phyloP scores from a whole-genome alignment of 208 protist genomes.

The Leishmania turanica region DNA sequence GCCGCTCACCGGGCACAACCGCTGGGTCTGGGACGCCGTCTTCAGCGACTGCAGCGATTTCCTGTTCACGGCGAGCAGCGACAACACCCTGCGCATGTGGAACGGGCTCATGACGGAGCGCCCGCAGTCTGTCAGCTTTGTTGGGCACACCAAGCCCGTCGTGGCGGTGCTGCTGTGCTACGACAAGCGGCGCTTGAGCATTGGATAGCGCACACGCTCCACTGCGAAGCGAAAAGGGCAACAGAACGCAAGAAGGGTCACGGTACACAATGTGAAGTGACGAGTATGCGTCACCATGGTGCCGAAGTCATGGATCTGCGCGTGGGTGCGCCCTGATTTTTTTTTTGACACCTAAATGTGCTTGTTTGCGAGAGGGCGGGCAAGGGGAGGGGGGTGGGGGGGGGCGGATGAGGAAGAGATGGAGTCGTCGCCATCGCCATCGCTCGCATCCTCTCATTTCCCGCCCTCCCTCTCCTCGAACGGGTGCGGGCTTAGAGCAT shows the following conservation, averaged over 20 bases:
- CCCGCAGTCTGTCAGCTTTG: constrained; percentile 64
- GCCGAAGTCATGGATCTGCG: neutral
- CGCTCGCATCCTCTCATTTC: neutral
- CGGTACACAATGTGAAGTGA: neutral
- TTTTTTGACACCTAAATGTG: neutral
- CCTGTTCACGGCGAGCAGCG: constrained; percentile 85
- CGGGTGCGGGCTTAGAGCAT: too few species aligned
- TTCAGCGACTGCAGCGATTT: constrained; percentile 77
- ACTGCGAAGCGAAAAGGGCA: neutral
- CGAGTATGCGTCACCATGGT: neutral
- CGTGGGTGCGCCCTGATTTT: neutral
- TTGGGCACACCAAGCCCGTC: constrained; percentile 86
- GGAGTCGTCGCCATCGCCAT: neutral
- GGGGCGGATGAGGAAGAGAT: neutral
- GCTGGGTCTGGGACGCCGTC: constrained; percentile 89
- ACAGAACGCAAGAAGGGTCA: neutral
- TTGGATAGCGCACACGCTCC: neutral
- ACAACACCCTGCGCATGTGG: constrained; percentile 81
- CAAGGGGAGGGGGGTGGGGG: too few species aligned
- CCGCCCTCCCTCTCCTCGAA: neutral
- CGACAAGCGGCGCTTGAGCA: constrained; percentile 20
- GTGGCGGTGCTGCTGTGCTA: constrained; percentile 51
- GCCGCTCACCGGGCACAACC: constrained; percentile 69
- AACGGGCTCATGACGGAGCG: constrained; percentile 54
- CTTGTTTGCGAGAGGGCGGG: neutral